Evolutionary conservation across 257 asterid species (phyloP).

Genomic region (Solanum habrochaites): DNA sequence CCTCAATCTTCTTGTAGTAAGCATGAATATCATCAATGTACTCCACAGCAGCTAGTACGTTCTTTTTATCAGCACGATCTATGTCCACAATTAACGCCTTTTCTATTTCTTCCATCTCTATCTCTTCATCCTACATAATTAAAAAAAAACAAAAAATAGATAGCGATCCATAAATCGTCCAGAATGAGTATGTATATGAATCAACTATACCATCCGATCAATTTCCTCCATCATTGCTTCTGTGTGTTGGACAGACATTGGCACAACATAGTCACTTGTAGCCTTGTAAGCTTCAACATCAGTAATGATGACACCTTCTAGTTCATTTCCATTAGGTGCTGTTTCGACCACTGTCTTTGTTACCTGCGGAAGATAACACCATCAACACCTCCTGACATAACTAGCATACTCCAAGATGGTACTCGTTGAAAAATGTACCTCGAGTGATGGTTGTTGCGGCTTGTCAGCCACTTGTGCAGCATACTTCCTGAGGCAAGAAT

Average conservation of each 20-base stretch:
- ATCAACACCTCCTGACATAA: background rate
- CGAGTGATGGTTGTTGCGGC: slow-evolving; percentile 16
- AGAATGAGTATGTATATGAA: background rate
- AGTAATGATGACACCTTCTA: slow-evolving; percentile 18
- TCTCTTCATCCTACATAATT: slow-evolving; percentile 23
- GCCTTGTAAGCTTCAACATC: slow-evolving; percentile 28
- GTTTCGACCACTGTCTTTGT: slow-evolving; percentile 18
- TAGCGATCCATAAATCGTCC: background rate
- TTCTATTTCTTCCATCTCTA: slow-evolving; percentile 45
- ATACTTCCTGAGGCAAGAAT: slow-evolving; percentile 27
- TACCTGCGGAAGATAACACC: slow-evolving; percentile 4
- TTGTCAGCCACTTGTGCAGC: slow-evolving; percentile 47
- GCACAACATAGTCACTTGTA: slow-evolving; percentile 28
- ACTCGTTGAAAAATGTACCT: slow-evolving; percentile 23
- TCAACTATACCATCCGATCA: slow-evolving; percentile 45
- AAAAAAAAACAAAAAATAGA: background rate
- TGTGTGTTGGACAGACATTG: slow-evolving; percentile 63
- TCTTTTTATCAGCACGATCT: slow-evolving; percentile 39
- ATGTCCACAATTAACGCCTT: slow-evolving; percentile 38
- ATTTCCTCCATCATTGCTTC: slow-evolving; percentile 74
- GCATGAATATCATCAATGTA: slow-evolving; percentile 52
- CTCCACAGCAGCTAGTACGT: slow-evolving; percentile 58
- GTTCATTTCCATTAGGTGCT: slow-evolving; percentile 4
- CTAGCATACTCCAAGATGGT: background rate
- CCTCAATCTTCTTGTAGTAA: slow-evolving; percentile 54